Evolutionary conservation across 257 asterid genomes (phyloP).

Genomic region (Gentiana macrophylla): DNA sequence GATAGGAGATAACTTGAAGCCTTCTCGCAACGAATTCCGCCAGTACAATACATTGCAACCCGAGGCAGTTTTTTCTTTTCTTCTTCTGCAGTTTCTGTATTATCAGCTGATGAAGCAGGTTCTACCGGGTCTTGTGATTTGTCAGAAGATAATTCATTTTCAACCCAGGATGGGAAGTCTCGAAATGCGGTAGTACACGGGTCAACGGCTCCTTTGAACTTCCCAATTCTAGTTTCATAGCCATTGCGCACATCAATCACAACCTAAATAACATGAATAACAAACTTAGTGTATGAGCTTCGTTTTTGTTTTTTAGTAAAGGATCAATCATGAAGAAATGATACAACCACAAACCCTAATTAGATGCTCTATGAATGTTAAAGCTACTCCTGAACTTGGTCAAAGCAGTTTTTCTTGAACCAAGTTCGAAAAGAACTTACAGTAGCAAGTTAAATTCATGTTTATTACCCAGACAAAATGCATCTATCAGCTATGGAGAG

Average conservation of each 20-base stretch:
- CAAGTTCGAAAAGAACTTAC: no score
- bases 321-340: neutral
- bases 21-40: constrained; percentile 98
- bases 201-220: constrained; percentile 85
- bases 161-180: constrained; percentile 89
- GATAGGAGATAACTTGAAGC: constrained; percentile 88
- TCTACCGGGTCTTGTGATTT: constrained; percentile 22
- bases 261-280: constrained; percentile 35
- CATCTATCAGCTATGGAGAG: no score
- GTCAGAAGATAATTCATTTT: constrained; percentile 33
- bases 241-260: constrained; percentile 92
- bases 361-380: no score
- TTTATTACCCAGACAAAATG: no score
- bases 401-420: no score
- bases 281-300: neutral
- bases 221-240: constrained; percentile 96
- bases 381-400: no score
- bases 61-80: constrained; percentile 50
- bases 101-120: constrained; percentile 22
- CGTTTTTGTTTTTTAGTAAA: neutral
- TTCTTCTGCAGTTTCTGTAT: constrained; percentile 22
- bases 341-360: neutral
- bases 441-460: no score
- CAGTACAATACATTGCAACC: constrained; percentile 98
- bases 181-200: constrained; percentile 92